A percentile compares a stretch with the other conserved stretches of the same genome.
Evolutionary conservation across 352 stramenopile species (phyloP).

Genomic region (Phytophthora sp.): DNA sequence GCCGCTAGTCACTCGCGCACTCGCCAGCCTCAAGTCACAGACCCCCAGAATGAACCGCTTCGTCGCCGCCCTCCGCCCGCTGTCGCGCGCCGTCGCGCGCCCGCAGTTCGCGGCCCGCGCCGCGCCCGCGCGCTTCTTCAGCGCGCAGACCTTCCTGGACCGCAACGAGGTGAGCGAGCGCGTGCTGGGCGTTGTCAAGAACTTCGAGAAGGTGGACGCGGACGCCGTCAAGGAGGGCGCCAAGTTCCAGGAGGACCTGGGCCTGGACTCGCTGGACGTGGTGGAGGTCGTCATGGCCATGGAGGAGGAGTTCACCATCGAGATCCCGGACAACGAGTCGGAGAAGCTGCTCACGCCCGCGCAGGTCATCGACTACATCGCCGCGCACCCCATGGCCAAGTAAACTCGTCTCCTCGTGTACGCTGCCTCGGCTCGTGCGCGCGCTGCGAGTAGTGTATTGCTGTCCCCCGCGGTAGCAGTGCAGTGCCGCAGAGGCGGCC

Average conservation of each 20-base stretch:
- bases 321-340: conserved; percentile 99
- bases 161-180: conserved; percentile 96
- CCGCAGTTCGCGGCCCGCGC: conserved; percentile 43
- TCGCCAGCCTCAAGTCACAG: conserved; percentile 10
- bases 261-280: conserved; percentile 98
- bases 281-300: conserved; percentile 98
- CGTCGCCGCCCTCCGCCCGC: conserved; percentile 67
- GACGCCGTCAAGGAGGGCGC: conserved; percentile 92
- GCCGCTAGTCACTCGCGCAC: conserved; percentile 31
- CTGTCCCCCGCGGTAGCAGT: too few relatives aligned
- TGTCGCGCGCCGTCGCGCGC: conserved; percentile 61
- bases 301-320: conserved; percentile 99
- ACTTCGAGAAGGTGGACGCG: conserved; percentile 99
- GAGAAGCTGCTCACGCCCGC: conserved; percentile 98
- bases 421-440: not conserved
- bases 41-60: conserved; percentile 79
- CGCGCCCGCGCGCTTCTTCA: conserved; percentile 68
- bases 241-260: conserved; percentile 98
- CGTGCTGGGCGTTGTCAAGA: conserved; percentile 98
- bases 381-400: conserved; percentile 99
- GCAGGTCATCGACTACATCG: conserved; percentile 99
- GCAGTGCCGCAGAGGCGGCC: too few relatives aligned
- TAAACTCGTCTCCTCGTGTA: conserved; percentile 64
- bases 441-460: conserved; percentile 8
- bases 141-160: conserved; percentile 89